Conservation (phyloP, 345 rosid species). For the Anastatica hierochuntica region DNA sequence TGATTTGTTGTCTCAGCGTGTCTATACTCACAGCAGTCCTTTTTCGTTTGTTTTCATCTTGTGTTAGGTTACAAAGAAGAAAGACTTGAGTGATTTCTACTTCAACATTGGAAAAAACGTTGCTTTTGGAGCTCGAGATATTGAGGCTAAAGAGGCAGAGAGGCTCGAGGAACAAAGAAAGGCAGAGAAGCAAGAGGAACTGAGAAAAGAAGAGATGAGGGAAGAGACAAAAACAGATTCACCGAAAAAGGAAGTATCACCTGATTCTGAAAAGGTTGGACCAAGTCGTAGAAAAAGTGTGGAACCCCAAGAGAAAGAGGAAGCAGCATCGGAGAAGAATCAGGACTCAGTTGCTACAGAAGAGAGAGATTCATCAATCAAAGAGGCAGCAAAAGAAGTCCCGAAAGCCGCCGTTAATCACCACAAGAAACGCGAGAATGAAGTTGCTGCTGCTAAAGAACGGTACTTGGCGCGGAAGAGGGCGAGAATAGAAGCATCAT, state of each 20-base stretch:
- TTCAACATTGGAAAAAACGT: constrained; percentile 72
- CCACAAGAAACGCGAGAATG: constrained; percentile 58
- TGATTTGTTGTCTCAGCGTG: background rate
- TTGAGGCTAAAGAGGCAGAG: constrained; percentile 35
- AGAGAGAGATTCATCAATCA: constrained; percentile 19
- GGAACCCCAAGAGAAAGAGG: constrained; percentile 30
- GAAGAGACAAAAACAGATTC: constrained; percentile 17
- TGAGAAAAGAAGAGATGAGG: constrained; percentile 27
- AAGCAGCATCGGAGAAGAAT: constrained; percentile 17
- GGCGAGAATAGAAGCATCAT: constrained; percentile 36
- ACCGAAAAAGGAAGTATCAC: constrained; percentile 12
- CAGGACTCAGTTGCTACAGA: constrained; percentile 20
- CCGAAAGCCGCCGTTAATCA: constrained; percentile 34
- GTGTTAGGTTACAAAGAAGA: constrained; percentile 77
- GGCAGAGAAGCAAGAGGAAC: constrained; percentile 32
- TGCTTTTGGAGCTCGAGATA: constrained; percentile 58
- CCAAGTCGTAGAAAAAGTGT: constrained; percentile 9
- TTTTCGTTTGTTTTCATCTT: constrained; percentile 8
- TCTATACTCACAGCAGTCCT: background rate
- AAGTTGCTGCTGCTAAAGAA: constrained; percentile 68
- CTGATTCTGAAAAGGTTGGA: constrained; percentile 23
- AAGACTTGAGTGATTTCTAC: constrained; percentile 74
- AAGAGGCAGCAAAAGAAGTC: constrained; percentile 28
- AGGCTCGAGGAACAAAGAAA: constrained; percentile 30
- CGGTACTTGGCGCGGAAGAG: constrained; percentile 73